Conservation (phyloP, 768 basidiomycete genomes). For the Mycena filopes region DNA sequence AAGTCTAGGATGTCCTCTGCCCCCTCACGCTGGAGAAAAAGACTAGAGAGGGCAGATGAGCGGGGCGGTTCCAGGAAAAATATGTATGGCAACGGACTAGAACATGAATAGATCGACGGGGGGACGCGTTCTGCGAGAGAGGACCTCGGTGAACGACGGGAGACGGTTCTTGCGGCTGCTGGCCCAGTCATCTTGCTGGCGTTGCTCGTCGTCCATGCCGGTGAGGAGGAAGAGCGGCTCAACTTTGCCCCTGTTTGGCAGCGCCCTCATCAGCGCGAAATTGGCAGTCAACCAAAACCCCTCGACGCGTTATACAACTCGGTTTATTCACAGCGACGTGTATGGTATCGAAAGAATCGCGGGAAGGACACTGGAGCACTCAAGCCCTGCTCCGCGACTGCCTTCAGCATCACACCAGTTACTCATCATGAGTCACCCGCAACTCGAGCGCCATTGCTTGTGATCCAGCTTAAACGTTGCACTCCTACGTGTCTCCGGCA, state of each 20-base stretch:
- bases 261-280: too few species aligned
- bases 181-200: conserved; percentile 79
- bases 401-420: too few species aligned
- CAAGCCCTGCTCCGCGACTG: too few species aligned
- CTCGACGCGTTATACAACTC: too few species aligned
- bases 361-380: too few species aligned
- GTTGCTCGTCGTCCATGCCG: conserved; percentile 67
- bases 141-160: conserved; percentile 91
- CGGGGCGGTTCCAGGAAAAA: conserved; percentile 24
- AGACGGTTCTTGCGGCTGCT: conserved; percentile 77
- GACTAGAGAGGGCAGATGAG: conserved; percentile 54
- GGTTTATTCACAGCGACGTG: too few species aligned
- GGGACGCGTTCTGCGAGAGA: conserved; percentile 89
- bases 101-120: conserved; percentile 99
- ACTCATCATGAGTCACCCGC: too few species aligned
- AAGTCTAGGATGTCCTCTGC: conserved; percentile 98
- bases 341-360: too few species aligned
- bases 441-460: too few species aligned
- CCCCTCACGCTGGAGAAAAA: conserved; percentile 95
- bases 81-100: conserved; percentile 73
- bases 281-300: too few species aligned
- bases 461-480: too few species aligned
- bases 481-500: too few species aligned
- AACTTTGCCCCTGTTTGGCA: conserved; percentile 7
- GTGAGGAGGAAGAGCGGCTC: conserved; percentile 3